Conservation (phyloP, 129 eudicot species). For the Lactuca sativa region DNA sequence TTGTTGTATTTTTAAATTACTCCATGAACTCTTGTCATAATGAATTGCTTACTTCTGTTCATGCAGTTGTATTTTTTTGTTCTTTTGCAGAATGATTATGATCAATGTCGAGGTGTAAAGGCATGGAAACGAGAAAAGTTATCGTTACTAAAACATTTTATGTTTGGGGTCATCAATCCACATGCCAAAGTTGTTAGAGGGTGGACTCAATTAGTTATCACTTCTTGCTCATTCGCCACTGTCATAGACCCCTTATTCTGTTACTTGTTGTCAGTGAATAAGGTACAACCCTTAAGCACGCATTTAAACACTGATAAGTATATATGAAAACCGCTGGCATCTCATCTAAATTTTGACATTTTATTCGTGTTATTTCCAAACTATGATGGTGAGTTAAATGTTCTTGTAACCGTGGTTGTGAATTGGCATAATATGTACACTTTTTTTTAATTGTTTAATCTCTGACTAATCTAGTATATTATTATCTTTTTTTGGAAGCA, state of each 20-base stretch:
- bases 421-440: too few species aligned
- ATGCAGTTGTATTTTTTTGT: neutral
- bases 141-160: slow-evolving; percentile 43
- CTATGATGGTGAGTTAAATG: too few species aligned
- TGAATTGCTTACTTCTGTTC: too few species aligned
- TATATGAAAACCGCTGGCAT: neutral
- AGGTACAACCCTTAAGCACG: slow-evolving; percentile 37
- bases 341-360: too few species aligned
- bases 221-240: slow-evolving; percentile 62
- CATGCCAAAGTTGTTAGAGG: slow-evolving; percentile 62
- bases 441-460: too few species aligned
- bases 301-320: neutral
- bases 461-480: neutral
- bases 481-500: slow-evolving; percentile 30
- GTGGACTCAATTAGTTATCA: slow-evolving; percentile 78
- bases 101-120: slow-evolving; percentile 56
- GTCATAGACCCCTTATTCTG: slow-evolving; percentile 86
- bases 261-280: slow-evolving; percentile 46
- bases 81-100: slow-evolving; percentile 43
- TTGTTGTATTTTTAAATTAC: too few species aligned
- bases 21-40: too few species aligned
- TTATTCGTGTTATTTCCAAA: too few species aligned
- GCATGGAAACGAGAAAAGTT: slow-evolving; percentile 50
- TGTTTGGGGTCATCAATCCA: slow-evolving; percentile 76
- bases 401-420: too few species aligned